Evolutionary conservation across 116 monocot genomes (phyloP), one percentile per base, ranked within the genome.

Genomic region (Thalassia testudinum): DNA sequence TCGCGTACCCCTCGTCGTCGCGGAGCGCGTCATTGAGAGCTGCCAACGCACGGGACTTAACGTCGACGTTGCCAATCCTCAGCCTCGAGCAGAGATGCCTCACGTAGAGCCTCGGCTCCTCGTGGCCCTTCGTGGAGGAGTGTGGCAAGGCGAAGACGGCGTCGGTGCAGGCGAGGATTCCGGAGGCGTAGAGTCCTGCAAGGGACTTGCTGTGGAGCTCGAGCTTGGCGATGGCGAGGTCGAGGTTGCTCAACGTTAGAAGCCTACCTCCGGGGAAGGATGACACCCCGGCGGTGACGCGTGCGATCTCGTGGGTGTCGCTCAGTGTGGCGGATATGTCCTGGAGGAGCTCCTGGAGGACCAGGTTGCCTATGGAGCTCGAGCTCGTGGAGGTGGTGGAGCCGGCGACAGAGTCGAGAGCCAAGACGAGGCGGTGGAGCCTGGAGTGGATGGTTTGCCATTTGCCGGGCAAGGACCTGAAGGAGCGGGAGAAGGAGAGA

Each of bases 81-180:
- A 78, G 27, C 67, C 84, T 61, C 10, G 70, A 62, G 54, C 75
- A 57, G 23, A 84, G 53, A 30, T 80, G 80, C 12, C 53, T 70
- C 7, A 80, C 47, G 53, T 84, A 90, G 72, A 75, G 66, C 49
- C 56, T 62, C 71, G 80, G 68, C 37, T 80, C 75, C 17, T 84
- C 84, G 1, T 64, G 49, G 25, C 62, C 51, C 49, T 62, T 75
- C 10, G 3, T 13, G 3, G 45, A n/a, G 4, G 45, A 4, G 15
- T 5, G 15, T 13, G 2, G 4, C 3, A 60, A 74, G 12, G 74
- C 56, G 14, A 83, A 56, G 18, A 83, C 74, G 15, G 80, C 83
- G 20, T 40, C 26, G 17, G 73, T 53, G 24, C 56, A 50, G n/a
- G 53, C 4, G 1, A 67, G 49, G 1, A 52, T 49, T 21, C 77